A percentile compares a stretch with the other conserved stretches of the same genome.
These are phyloP conservation scores for Begonia masoniana DNA, from an alignment of 306 rosid species.

Conservation along the genomic window DNA sequence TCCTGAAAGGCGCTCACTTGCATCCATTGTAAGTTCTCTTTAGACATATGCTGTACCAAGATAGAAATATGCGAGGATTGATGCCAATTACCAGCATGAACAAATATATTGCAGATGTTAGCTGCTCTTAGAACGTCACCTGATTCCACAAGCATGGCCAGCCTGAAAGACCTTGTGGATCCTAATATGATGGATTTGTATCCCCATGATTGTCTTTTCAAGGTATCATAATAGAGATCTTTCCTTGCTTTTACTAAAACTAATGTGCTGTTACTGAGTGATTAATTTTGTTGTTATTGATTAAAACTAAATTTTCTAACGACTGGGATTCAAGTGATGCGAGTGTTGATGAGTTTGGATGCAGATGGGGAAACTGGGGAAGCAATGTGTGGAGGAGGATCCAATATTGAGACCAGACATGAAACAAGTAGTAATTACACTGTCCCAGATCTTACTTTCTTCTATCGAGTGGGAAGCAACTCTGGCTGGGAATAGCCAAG, in stretches of 20 bases:
- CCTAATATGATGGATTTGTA: constrained; percentile 84
- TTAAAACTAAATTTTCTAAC: neutral
- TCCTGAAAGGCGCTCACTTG: constrained; percentile 82
- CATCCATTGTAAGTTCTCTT: constrained; percentile 64
- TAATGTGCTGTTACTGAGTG: neutral
- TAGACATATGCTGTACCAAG: neutral
- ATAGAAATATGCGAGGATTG: neutral
- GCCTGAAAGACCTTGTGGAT: constrained; percentile 69
- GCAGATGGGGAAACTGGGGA: constrained; percentile 77
- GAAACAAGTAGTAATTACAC: constrained; percentile 74
- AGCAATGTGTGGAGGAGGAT: constrained; percentile 94
- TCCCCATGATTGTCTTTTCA: constrained; percentile 93
- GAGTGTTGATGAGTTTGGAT: neutral
- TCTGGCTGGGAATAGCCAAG: constrained; percentile 97
- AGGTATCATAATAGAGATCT: constrained; percentile 30
- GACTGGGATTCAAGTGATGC: neutral
- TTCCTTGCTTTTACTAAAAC: too few species aligned
- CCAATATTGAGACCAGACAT: constrained; percentile 86
- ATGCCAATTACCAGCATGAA: constrained; percentile 1
- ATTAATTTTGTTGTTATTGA: neutral
- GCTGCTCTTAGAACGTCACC: constrained; percentile 65
- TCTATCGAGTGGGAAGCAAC: constrained; percentile 99
- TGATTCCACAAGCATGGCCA: constrained; percentile 68
- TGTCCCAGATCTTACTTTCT: constrained; percentile 83
- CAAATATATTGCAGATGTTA: constrained; percentile 57